Conservation (phyloP, 2,329 filamentous ascomycete species). For the Colletotrichum brevisporum region DNA sequence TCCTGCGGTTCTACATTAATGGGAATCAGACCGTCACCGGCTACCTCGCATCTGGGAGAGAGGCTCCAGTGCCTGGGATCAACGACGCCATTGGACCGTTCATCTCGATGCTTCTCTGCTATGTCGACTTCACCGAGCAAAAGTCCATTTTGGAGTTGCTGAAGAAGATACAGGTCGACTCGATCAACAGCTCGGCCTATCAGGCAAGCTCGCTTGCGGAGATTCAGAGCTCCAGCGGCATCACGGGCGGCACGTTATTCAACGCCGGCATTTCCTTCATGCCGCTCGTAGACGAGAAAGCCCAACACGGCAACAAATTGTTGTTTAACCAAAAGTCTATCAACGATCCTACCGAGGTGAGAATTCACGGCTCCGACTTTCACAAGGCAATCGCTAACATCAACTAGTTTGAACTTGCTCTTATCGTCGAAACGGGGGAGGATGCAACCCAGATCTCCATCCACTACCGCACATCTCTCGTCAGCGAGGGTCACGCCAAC, state of each 20-base stretch:
- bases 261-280: constrained; percentile 51
- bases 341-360: constrained; percentile 20
- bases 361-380: background rate
- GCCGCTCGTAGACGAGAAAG: constrained; percentile 2
- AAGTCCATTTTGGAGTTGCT: constrained; percentile 57
- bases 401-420: constrained; percentile 20
- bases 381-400: background rate
- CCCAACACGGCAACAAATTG: constrained; percentile 44
- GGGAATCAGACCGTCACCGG: constrained; percentile 66
- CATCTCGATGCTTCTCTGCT: constrained; percentile 64
- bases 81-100: constrained; percentile 65
- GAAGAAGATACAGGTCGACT: constrained; percentile 60
- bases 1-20: constrained; percentile 63
- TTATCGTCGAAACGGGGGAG: constrained; percentile 21
- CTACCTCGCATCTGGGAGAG: constrained; percentile 67
- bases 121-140: constrained; percentile 57
- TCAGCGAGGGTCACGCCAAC: constrained; percentile 44
- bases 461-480: constrained; percentile 33
- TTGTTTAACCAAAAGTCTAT: constrained; percentile 12
- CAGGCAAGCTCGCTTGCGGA: constrained; percentile 65
- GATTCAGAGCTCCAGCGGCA: constrained; percentile 54
- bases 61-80: constrained; percentile 63
- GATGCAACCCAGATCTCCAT: constrained; percentile 13
- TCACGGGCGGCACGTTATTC: constrained; percentile 46
- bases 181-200: constrained; percentile 60